phyloP scores from a whole-genome alignment of 345 rosid species.

The Eucalyptus dawsonii region DNA sequence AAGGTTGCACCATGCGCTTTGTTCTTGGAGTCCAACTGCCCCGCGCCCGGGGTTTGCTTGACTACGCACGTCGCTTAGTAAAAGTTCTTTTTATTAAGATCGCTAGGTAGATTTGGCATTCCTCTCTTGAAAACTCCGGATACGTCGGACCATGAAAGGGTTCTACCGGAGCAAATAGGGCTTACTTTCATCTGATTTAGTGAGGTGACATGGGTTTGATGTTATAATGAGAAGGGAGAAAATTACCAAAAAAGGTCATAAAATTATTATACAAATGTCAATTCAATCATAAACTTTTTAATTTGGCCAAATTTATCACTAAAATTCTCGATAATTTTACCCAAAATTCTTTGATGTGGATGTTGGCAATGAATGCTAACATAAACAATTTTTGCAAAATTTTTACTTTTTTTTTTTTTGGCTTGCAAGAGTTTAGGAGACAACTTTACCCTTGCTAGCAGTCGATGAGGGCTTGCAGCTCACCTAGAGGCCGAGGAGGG shows the following conservation, averaged over 20 bases:
- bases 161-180: background rate
- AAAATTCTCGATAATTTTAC: background rate
- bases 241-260: background rate
- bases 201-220: background rate
- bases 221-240: background rate
- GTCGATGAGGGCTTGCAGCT: background rate
- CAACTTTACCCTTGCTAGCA: background rate
- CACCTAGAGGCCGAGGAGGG: background rate
- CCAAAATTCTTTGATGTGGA: background rate
- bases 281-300: fast-evolving
- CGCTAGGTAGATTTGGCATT: background rate
- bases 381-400: background rate
- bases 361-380: fast-evolving
- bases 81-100: background rate
- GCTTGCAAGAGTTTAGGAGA: background rate
- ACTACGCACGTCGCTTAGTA: background rate
- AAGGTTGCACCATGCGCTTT: background rate
- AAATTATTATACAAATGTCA: background rate
- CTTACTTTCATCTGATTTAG: background rate
- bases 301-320: background rate
- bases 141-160: background rate
- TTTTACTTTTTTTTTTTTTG: background rate
- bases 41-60: background rate
- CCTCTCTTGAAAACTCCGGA: background rate
- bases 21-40: background rate